These are phyloP conservation scores for Metschnikowia matae DNA, from an alignment of 805 yeast species.

Conservation along the genomic window DNA sequence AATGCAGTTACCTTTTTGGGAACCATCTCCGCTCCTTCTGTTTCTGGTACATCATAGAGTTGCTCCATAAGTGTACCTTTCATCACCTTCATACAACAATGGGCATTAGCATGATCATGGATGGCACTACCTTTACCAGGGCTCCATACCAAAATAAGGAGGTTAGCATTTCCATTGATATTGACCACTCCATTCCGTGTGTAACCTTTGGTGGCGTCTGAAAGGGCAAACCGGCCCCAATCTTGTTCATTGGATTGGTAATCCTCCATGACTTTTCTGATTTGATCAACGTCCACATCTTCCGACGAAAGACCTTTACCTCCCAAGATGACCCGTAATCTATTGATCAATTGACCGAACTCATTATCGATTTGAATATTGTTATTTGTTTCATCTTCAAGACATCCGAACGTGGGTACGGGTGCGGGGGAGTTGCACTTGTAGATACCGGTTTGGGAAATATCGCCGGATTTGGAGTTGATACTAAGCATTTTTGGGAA, in stretches of 20 bases:
- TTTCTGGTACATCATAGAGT: conserved; percentile 48
- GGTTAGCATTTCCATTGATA: conserved; percentile 66
- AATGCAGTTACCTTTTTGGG: conserved; percentile 26
- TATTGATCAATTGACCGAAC: conserved; percentile 24
- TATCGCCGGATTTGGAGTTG: conserved; percentile 6
- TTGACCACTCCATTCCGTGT: conserved; percentile 71
- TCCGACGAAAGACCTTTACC: conserved; percentile 36
- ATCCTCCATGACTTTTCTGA: conserved; percentile 43
- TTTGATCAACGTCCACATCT: conserved; percentile 50
- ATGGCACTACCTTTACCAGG: conserved; percentile 61
- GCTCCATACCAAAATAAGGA: conserved; percentile 65
- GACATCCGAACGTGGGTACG: conserved; percentile 15
- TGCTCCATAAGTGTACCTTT: conserved; percentile 57
- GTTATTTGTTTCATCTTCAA: conserved; percentile 17
- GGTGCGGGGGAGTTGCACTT: conserved; percentile 6
- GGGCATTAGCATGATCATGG: conserved; percentile 75
- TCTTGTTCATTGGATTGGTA: conserved; percentile 48
- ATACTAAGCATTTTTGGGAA: conserved; percentile 5
- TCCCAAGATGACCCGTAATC: conserved; percentile 26
- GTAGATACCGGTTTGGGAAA: conserved; percentile 8
- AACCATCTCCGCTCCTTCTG: conserved; percentile 23
- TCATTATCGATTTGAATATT: conserved; percentile 15
- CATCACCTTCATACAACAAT: conserved; percentile 69
- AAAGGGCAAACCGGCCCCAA: conserved; percentile 57
- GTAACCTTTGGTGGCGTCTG: conserved; percentile 48